These are phyloP conservation scores for Sarcomyxa edulis DNA, from an alignment of 768 basidiomycete genomes.

Conservation along the genomic window DNA sequence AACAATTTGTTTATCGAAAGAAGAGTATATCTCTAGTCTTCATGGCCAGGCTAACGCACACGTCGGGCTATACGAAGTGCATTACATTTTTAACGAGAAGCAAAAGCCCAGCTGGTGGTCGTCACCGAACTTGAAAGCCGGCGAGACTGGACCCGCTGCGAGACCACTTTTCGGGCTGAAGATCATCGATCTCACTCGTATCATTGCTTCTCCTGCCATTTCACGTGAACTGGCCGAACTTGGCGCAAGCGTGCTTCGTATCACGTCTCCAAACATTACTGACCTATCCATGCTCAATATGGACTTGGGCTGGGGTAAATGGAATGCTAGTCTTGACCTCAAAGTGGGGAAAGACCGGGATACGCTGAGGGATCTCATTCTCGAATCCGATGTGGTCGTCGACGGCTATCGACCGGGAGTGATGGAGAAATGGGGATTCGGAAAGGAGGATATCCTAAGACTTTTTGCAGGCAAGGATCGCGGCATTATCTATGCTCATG, in stretches of 20 bases:
- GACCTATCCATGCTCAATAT: slow-evolving; percentile 13
- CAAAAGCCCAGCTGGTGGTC: slow-evolving; percentile 17
- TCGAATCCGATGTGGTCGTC: slow-evolving; percentile 21
- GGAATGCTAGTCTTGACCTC: slow-evolving; percentile 20
- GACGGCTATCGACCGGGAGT: slow-evolving; percentile 24
- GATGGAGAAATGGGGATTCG: slow-evolving; percentile 23
- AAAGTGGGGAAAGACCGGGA: slow-evolving; percentile 14
- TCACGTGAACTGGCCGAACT: slow-evolving; percentile 20
- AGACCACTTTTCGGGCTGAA: slow-evolving; percentile 20
- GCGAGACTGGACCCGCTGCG: slow-evolving; percentile 3
- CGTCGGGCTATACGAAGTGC: too few species aligned
- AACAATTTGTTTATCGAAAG: too few species aligned
- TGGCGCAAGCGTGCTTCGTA: slow-evolving; percentile 21
- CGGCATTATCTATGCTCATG: too few species aligned
- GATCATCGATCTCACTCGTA: slow-evolving; percentile 22
- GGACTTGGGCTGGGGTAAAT: slow-evolving; percentile 22
- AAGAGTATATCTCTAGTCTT: too few species aligned
- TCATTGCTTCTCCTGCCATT: slow-evolving; percentile 20
- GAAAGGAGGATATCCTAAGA: slow-evolving; percentile 19
- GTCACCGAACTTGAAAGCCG: slow-evolving; percentile 7
- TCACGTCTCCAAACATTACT: slow-evolving; percentile 21
- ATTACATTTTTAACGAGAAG: slow-evolving; percentile 11
- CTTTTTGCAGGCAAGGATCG: slow-evolving; percentile 16
- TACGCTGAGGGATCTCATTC: slow-evolving; percentile 12
- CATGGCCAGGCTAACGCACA: too few species aligned